phyloP scores from a whole-genome alignment of 768 basidiomycete genomes.

The Macrolepiota albuminosa region DNA sequence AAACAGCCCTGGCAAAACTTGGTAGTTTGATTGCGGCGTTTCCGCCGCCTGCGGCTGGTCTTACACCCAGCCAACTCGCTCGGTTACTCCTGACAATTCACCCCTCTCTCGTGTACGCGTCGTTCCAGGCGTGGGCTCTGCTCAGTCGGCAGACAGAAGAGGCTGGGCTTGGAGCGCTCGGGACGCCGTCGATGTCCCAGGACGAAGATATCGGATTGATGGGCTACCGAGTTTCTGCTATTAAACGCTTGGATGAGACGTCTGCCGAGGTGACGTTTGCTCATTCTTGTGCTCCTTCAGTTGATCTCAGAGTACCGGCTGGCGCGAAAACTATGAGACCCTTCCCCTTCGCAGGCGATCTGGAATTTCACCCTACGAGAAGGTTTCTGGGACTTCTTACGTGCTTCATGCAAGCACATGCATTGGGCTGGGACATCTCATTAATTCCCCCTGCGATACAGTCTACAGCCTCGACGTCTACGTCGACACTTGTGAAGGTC shows the following conservation, averaged over 20 bases:
- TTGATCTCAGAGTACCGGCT: constrained; percentile 40
- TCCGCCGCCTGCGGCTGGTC: constrained; percentile 33
- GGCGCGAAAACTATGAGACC: constrained; percentile 41
- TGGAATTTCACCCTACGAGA: constrained; percentile 40
- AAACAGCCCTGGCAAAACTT: constrained; percentile 55
- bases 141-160: constrained; percentile 53
- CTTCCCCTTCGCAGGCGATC: constrained; percentile 37
- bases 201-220: constrained; percentile 44
- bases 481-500: constrained; percentile 47
- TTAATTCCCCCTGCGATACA: constrained; percentile 53
- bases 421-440: constrained; percentile 62
- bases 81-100: constrained; percentile 55
- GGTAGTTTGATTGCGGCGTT: constrained; percentile 40
- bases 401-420: constrained; percentile 57
- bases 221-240: constrained; percentile 42
- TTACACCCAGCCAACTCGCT: constrained; percentile 46
- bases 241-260: constrained; percentile 35
- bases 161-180: constrained; percentile 48
- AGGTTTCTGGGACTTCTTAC: constrained; percentile 57
- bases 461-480: constrained; percentile 59
- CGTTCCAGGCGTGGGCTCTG: constrained; percentile 60
- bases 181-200: constrained; percentile 38
- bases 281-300: constrained; percentile 20
- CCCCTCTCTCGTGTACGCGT: constrained; percentile 49
- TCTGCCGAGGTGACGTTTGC: constrained; percentile 40